Percentiles rank a stretch among this genome's conserved stretches.
Evolutionary conservation across 208 protist species (phyloP).

Genomic region (Trypanosoma caninum): DNA sequence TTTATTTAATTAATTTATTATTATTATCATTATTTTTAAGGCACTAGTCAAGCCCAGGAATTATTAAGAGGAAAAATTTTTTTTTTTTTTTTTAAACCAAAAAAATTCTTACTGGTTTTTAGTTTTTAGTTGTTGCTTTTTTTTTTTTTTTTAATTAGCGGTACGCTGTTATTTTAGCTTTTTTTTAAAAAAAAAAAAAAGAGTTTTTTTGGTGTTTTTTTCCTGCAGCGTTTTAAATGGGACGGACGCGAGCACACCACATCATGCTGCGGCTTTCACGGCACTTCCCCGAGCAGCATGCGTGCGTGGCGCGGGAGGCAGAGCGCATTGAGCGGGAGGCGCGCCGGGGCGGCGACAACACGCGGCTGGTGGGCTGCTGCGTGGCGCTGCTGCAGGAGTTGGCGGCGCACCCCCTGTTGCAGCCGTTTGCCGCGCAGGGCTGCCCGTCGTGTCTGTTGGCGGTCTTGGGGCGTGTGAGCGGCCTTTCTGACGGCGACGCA

Average conservation of each 20-base stretch:
- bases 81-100: neutral
- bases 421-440: constrained; percentile 18
- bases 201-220: neutral
- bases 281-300: constrained; percentile 12
- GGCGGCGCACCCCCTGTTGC: neutral
- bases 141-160: neutral
- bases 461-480: neutral
- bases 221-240: constrained; percentile 1
- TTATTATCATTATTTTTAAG: no score
- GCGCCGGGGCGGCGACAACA: neutral
- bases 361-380: constrained; percentile 3
- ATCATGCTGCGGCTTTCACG: constrained; percentile 7
- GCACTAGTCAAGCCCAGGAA: no score
- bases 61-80: no score
- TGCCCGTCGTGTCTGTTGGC: constrained; percentile 6
- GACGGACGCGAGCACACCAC: constrained; percentile 11
- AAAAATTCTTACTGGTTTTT: neutral
- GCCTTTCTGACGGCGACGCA: neutral
- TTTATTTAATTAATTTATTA: no score
- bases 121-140: neutral
- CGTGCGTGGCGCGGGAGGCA: neutral
- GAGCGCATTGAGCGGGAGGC: constrained; percentile 15
- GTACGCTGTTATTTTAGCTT: neutral
- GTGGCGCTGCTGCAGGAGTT: constrained; percentile 1
- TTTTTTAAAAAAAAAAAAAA: neutral